Evolutionary conservation across 73 alveolate genomes (phyloP).

Genomic region (Tetrahymena elliotti): DNA sequence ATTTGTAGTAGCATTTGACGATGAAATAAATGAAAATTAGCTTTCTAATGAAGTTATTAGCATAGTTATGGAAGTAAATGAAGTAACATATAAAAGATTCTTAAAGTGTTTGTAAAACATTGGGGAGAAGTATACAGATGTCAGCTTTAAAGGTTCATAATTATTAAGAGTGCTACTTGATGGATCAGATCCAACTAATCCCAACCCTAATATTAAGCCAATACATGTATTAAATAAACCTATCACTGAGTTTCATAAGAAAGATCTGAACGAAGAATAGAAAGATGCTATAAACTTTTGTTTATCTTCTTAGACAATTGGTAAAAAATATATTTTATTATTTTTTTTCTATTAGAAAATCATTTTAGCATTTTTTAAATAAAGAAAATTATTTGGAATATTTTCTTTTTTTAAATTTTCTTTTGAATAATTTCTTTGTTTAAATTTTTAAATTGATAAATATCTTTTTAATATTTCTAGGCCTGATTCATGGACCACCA

Average conservation of each 20-base stretch:
- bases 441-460: not conserved
- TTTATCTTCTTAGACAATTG: not conserved
- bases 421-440: not conserved
- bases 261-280: not conserved
- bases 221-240: not conserved
- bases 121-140: not conserved
- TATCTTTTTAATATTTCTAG: not conserved
- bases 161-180: not conserved
- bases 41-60: not conserved
- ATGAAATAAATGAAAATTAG: not conserved
- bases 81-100: not conserved
- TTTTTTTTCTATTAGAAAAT: not conserved
- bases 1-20: not conserved
- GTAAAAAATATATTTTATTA: not conserved
- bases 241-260: not conserved
- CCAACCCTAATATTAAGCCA: not conserved
- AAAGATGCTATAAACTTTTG: not conserved
- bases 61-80: not conserved
- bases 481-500: constrained; percentile 97
- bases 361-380: not conserved
- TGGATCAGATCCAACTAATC: not conserved
- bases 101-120: not conserved
- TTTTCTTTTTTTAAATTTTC: not conserved
- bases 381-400: too few species aligned
- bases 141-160: not conserved